Conservation (phyloP, 805 yeast genomes). For the Metschnikowia lunata region DNA sequence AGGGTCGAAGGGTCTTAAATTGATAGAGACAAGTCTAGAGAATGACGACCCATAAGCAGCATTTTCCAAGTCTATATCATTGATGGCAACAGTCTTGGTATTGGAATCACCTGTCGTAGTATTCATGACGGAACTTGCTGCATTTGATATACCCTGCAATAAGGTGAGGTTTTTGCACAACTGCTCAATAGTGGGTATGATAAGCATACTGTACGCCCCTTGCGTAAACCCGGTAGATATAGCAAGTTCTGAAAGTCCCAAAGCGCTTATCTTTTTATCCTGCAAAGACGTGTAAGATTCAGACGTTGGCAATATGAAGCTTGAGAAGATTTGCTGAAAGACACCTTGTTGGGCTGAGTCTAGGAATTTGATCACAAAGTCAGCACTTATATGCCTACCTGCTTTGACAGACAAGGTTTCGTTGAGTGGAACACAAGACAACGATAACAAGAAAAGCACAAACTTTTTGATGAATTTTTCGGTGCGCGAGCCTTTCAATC, state of each 20-base stretch:
- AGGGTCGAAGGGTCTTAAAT: constrained; percentile 66
- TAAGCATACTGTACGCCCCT: constrained; percentile 20
- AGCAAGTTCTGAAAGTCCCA: constrained; percentile 49
- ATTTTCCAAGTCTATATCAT: constrained; percentile 57
- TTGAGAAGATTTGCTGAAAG: constrained; percentile 45
- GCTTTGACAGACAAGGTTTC: constrained; percentile 24
- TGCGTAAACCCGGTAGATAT: constrained; percentile 19
- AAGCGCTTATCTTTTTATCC: constrained; percentile 50
- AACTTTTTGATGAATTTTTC: constrained; percentile 75
- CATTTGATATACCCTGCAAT: constrained; percentile 26
- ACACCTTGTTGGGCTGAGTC: constrained; percentile 68
- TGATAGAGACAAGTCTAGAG: constrained; percentile 66
- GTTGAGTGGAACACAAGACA: constrained; percentile 41
- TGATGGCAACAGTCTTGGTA: constrained; percentile 28
- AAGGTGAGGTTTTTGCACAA: constrained; percentile 26
- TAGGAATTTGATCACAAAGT: constrained; percentile 58
- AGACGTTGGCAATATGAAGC: constrained; percentile 52
- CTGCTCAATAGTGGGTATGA: constrained; percentile 29
- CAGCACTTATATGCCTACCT: constrained; percentile 31
- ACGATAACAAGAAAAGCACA: constrained; percentile 54
- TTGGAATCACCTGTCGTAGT: constrained; percentile 17
- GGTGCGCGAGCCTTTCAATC: constrained; percentile 77
- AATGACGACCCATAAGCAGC: constrained; percentile 80
- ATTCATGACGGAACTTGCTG: constrained; percentile 15
- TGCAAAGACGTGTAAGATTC: constrained; percentile 45